These are phyloP conservation scores for Solanum dulcamara DNA, from an alignment of 257 asterid genomes.

Conservation along the genomic window DNA sequence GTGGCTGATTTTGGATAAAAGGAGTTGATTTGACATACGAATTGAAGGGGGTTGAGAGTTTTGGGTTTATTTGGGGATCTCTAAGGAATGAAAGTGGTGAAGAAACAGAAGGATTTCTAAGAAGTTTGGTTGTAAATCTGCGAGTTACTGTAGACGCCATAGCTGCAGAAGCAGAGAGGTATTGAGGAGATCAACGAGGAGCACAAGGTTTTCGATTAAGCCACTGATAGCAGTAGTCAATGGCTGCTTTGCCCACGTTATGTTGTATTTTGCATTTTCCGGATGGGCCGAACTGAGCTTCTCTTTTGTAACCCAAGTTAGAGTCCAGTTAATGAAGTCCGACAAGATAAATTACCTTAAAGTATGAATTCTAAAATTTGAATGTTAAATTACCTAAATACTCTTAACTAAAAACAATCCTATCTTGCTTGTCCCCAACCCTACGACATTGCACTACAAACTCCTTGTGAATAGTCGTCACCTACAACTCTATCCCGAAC, in stretches of 20 bases:
- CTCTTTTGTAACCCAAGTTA: background rate
- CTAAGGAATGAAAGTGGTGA: background rate
- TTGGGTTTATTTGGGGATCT: background rate
- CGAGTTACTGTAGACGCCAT: background rate
- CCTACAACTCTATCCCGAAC: too few species aligned
- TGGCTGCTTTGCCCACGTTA: background rate
- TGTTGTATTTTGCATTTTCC: background rate
- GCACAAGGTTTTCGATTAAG: background rate
- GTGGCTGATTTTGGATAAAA: background rate
- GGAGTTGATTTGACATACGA: background rate
- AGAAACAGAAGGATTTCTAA: background rate
- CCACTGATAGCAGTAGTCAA: background rate
- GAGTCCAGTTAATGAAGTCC: background rate
- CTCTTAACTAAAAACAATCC: too few species aligned
- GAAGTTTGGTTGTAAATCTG: background rate
- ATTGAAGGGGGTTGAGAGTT: background rate
- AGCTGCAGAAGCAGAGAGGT: background rate
- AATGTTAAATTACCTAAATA: too few species aligned
- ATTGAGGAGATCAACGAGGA: background rate
- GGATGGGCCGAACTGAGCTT: background rate
- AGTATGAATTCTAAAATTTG: too few species aligned
- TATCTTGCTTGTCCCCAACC: too few species aligned
- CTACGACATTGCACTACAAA: too few species aligned
- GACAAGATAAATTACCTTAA: too few species aligned
- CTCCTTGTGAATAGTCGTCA: too few species aligned